Conservation (phyloP, 1,284 basidiomycete species). For the Melampsora larici-populina region DNA sequence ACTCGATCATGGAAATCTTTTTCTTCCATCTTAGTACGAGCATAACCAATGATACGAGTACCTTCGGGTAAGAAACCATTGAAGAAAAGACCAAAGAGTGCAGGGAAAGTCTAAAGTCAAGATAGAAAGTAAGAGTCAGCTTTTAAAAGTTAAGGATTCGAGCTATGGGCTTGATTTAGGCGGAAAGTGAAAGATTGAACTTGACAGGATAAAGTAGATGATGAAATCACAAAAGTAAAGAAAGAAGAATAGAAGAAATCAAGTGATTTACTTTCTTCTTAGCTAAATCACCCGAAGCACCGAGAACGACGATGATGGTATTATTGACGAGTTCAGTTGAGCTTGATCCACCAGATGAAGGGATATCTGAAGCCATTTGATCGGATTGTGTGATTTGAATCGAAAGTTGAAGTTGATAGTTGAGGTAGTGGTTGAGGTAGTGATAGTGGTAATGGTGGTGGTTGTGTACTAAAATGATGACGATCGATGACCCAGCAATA, state of each 20-base stretch:
- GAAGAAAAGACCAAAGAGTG: slow-evolving; percentile 80
- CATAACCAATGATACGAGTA: slow-evolving; percentile 87
- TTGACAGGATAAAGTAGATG: slow-evolving; percentile 19
- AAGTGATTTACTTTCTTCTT: slow-evolving; percentile 82
- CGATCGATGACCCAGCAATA: not conserved
- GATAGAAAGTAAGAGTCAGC: not conserved
- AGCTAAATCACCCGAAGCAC: slow-evolving; percentile 94
- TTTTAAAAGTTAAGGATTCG: not conserved
- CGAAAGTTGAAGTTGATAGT: not conserved
- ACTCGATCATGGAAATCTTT: slow-evolving; percentile 79
- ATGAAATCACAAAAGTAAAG: slow-evolving; percentile 20
- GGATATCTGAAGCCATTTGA: slow-evolving; percentile 36
- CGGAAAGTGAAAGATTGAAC: not conserved
- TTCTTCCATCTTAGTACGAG: slow-evolving; percentile 87
- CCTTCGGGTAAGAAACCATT: slow-evolving; percentile 74
- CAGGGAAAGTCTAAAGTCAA: slow-evolving; percentile 74
- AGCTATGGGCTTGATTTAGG: slow-evolving; percentile 1
- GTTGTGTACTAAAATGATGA: not conserved
- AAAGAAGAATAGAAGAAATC: not conserved
- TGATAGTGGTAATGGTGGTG: not conserved
- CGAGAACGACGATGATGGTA: slow-evolving; percentile 63
- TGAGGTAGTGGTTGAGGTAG: not conserved
- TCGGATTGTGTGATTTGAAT: not conserved
- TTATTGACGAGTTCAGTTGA: slow-evolving; percentile 31
- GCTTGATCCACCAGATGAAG: slow-evolving; percentile 19